phyloP scores from a whole-genome alignment of 306 rosid genomes.

The Trifolium repens region DNA sequence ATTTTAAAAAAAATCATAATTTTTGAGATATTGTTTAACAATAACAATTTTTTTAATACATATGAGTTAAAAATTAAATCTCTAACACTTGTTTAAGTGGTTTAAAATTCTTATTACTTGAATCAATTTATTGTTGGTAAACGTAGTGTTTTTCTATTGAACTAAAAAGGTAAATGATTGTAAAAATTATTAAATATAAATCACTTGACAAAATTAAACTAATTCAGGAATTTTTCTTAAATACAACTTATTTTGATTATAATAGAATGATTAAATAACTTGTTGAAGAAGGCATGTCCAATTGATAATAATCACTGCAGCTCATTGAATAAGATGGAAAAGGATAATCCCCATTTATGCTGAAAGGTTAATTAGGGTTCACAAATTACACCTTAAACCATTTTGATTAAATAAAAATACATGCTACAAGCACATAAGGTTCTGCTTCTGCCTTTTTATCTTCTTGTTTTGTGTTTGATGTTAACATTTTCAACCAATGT shows the following conservation, averaged over 20 bases:
- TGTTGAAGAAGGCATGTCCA: slow-evolving; percentile 31
- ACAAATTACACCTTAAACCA: slow-evolving; percentile 27
- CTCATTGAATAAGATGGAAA: slow-evolving; percentile 29
- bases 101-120: too few species aligned
- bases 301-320: slow-evolving; percentile 20
- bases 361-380: slow-evolving; percentile 16
- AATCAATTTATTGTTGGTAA: too few species aligned
- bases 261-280: neutral
- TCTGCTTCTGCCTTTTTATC: slow-evolving; percentile 10
- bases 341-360: slow-evolving; percentile 24
- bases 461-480: neutral
- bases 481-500: slow-evolving; percentile 27
- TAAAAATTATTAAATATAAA: neutral
- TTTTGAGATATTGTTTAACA: too few species aligned
- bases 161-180: neutral
- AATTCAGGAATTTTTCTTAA: neutral
- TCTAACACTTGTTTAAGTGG: too few species aligned
- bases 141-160: neutral
- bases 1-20: too few species aligned
- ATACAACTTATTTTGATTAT: neutral
- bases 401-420: slow-evolving; percentile 31
- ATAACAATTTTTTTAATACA: too few species aligned
- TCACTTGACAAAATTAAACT: slow-evolving; percentile 13
- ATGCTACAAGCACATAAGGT: slow-evolving; percentile 29
- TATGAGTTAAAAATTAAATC: too few species aligned